Percentiles rank a stretch among this genome's conserved stretches.
Conservation (phyloP, 768 basidiomycete species). For the Auricularia sp. region DNA sequence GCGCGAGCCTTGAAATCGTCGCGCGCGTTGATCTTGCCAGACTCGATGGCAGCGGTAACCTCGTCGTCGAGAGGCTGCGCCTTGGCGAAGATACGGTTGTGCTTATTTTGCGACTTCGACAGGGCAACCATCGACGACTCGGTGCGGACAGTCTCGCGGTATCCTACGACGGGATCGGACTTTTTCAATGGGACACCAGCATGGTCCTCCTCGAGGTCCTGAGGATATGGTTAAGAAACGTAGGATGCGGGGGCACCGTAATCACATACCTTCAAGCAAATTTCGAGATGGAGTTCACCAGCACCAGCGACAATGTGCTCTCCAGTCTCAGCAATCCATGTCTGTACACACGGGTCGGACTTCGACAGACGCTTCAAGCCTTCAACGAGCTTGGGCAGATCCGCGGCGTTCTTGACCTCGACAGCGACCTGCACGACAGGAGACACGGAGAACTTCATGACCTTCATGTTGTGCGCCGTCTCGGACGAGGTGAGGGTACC, state of each 20-base stretch:
- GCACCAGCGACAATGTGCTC: slow-evolving; percentile 99
- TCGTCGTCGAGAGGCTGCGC: slow-evolving; percentile 92
- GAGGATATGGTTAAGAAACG: slow-evolving; percentile 7
- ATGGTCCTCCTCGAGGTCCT: slow-evolving; percentile 99
- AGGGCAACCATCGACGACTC: slow-evolving; percentile 94
- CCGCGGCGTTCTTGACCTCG: slow-evolving; percentile 98
- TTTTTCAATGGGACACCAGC: slow-evolving; percentile 98
- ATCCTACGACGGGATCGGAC: slow-evolving; percentile 94
- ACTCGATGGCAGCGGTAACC: slow-evolving; percentile 85
- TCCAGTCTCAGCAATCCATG: slow-evolving; percentile 84
- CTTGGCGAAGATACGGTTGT: slow-evolving; percentile 95
- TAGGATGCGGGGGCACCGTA: background rate
- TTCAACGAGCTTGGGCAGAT: slow-evolving; percentile 99
- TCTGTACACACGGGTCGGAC: slow-evolving; percentile 98
- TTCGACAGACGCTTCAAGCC: slow-evolving; percentile 99
- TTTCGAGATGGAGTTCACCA: slow-evolving; percentile 98
- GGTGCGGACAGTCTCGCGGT: slow-evolving; percentile 93
- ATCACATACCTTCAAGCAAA: slow-evolving; percentile 81
- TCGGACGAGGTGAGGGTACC: slow-evolving; percentile 97
- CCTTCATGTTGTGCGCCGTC: slow-evolving; percentile 99
- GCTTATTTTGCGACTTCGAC: slow-evolving; percentile 99
- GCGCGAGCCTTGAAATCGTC: slow-evolving; percentile 98
- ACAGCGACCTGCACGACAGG: slow-evolving; percentile 99
- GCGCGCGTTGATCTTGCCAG: slow-evolving; percentile 73
- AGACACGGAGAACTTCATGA: slow-evolving; percentile 99